phyloP scores from a whole-genome alignment of 2,329 filamentous ascomycete species.

The Pezicula rhizophila region DNA sequence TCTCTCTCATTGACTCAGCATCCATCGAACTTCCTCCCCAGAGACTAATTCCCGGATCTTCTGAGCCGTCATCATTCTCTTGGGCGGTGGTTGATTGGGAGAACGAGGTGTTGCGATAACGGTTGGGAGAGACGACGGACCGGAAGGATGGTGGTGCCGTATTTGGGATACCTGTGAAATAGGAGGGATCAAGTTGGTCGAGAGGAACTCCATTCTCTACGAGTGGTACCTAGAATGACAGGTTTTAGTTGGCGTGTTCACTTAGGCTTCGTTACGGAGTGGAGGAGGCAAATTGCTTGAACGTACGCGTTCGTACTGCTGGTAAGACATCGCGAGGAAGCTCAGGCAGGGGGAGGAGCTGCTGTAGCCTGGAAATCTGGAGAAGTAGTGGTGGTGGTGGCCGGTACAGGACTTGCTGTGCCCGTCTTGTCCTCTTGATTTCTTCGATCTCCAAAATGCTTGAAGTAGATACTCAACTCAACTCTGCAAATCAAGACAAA shows the following conservation, averaged over 20 bases:
- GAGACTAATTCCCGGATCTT: background rate
- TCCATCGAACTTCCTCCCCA: background rate
- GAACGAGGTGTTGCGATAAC: background rate
- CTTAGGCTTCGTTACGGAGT: background rate
- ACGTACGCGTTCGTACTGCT: background rate
- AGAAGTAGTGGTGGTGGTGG: background rate
- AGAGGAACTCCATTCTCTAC: background rate
- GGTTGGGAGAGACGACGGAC: slow-evolving; percentile 1
- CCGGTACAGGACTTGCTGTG: no score
- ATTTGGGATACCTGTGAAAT: slow-evolving; percentile 3
- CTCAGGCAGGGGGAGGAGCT: no score
- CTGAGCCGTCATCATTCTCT: background rate
- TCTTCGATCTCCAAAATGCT: background rate
- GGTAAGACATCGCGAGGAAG: background rate
- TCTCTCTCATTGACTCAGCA: background rate
- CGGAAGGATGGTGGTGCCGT: slow-evolving; percentile 2
- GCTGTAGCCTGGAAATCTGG: background rate
- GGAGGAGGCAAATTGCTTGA: background rate
- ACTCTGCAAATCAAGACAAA: background rate
- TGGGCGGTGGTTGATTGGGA: background rate
- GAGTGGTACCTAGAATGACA: background rate
- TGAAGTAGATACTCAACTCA: background rate
- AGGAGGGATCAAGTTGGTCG: background rate
- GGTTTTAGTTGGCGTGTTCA: background rate
- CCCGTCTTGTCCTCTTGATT: no score